phyloP scores from a whole-genome alignment of 1,284 basidiomycete genomes.

The Neolentinus lepideus region DNA sequence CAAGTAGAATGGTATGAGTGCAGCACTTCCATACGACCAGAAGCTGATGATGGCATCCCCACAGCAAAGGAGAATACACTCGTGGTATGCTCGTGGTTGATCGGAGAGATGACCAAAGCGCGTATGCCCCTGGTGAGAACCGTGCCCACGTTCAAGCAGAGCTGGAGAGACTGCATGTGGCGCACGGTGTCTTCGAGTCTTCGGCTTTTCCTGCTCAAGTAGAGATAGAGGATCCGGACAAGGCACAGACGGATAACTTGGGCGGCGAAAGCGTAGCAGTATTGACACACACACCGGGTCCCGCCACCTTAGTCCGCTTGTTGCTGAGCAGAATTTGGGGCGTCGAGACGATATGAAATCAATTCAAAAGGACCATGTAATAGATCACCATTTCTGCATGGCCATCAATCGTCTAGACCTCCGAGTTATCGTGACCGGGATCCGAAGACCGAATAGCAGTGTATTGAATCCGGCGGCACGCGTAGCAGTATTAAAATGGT shows the following conservation, averaged over 20 bases:
- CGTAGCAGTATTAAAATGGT: too few species aligned
- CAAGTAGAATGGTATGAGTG: slow-evolving; percentile 58
- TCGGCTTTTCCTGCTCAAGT: slow-evolving; percentile 45
- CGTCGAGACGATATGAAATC: not conserved
- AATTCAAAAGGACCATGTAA: not conserved
- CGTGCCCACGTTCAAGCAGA: slow-evolving; percentile 53
- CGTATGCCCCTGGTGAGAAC: slow-evolving; percentile 55
- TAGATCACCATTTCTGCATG: too few species aligned
- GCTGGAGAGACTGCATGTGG: slow-evolving; percentile 30
- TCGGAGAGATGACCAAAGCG: slow-evolving; percentile 49
- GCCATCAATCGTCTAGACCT: too few species aligned
- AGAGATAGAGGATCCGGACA: slow-evolving; percentile 36
- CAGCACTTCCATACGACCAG: not conserved
- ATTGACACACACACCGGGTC: not conserved
- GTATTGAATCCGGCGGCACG: too few species aligned
- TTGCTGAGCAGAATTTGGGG: slow-evolving; percentile 1
- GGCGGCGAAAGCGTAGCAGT: not conserved
- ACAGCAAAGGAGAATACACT: slow-evolving; percentile 45
- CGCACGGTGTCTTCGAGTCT: slow-evolving; percentile 37
- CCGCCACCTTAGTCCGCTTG: not conserved
- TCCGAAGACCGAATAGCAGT: too few species aligned
- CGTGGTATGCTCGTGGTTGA: slow-evolving; percentile 75
- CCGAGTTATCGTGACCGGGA: too few species aligned
- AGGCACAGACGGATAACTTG: not conserved
- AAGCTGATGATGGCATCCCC: not conserved